Evolutionary conservation across 2,329 filamentous ascomycete genomes (phyloP).

Genomic region (Exophiala phaeomuriformis): DNA sequence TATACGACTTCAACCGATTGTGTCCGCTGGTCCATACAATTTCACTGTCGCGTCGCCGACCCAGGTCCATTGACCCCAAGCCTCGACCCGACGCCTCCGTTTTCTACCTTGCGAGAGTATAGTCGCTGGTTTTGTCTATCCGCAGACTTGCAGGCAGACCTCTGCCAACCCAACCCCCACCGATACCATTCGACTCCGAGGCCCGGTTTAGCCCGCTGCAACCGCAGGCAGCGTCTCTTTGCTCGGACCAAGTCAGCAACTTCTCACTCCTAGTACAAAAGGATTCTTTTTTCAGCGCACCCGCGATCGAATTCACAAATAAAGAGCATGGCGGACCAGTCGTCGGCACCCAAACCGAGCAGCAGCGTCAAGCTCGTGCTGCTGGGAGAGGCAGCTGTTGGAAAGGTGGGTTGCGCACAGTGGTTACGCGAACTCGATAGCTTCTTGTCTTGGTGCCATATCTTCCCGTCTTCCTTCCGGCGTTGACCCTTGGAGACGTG

Average conservation of each 20-base stretch:
- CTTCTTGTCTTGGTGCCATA: conserved; percentile 2
- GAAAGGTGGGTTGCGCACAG: conserved; percentile 63
- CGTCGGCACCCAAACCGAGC: conserved; percentile 77
- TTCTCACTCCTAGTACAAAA: not conserved
- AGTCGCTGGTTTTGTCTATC: too few relatives aligned
- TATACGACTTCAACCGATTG: not conserved
- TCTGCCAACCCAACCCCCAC: not conserved
- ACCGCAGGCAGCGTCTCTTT: not conserved
- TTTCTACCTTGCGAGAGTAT: too few relatives aligned
- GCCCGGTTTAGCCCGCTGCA: not conserved
- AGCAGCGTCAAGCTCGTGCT: conserved; percentile 99
- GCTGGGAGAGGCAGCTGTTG: conserved; percentile 92
- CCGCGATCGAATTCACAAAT: not conserved
- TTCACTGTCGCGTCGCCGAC: too few relatives aligned
- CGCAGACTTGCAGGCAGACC: not conserved
- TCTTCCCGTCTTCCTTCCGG: conserved; percentile 1
- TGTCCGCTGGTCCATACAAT: too few relatives aligned
- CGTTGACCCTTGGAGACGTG: not conserved
- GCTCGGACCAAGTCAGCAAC: not conserved
- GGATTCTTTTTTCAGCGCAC: not conserved
- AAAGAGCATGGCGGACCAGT: conserved; percentile 61
- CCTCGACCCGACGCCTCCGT: too few relatives aligned
- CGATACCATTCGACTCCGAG: not conserved
- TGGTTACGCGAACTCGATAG: conserved; percentile 15
- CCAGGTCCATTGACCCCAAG: too few relatives aligned